These are phyloP conservation scores for Basidiobolus heterosporus DNA, from an alignment of 371 early-diverging fungal species.

Conservation along the genomic window DNA sequence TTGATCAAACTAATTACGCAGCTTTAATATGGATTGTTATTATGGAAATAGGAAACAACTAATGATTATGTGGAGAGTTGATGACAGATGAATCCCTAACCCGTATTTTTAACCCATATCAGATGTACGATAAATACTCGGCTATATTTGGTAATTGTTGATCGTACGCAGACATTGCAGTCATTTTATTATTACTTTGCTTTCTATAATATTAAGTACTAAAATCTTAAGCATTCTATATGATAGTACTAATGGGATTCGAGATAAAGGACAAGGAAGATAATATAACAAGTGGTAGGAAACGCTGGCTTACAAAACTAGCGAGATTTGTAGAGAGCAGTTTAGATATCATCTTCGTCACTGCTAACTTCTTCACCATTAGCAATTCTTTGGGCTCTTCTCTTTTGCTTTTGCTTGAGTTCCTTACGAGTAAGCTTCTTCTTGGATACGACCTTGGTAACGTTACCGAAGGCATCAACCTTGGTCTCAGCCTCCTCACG, in stretches of 20 bases:
- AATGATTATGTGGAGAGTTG: no score
- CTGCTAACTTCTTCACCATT: conserved; percentile 16
- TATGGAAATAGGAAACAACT: no score
- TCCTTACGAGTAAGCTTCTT: conserved; percentile 16
- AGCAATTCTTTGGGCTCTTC: conserved; percentile 14
- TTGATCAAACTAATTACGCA: no score
- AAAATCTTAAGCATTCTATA: neutral
- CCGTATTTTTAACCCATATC: no score
- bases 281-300: no score
- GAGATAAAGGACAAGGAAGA: conserved; percentile 12
- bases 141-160: no score
- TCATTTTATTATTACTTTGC: neutral
- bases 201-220: neutral
- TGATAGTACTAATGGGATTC: neutral
- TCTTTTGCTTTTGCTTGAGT: conserved; percentile 15
- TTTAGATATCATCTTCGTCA: conserved; percentile 8
- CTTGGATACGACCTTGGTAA: conserved; percentile 11
- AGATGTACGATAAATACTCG: no score
- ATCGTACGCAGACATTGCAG: neutral
- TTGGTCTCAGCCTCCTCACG: conserved; percentile 14
- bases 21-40: no score
- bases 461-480: conserved; percentile 17
- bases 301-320: no score
- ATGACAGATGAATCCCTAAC: no score
- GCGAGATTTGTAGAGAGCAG: no score